These are phyloP conservation scores for Microcos paniculata DNA, from an alignment of 345 rosid genomes.

Conservation along the genomic window DNA sequence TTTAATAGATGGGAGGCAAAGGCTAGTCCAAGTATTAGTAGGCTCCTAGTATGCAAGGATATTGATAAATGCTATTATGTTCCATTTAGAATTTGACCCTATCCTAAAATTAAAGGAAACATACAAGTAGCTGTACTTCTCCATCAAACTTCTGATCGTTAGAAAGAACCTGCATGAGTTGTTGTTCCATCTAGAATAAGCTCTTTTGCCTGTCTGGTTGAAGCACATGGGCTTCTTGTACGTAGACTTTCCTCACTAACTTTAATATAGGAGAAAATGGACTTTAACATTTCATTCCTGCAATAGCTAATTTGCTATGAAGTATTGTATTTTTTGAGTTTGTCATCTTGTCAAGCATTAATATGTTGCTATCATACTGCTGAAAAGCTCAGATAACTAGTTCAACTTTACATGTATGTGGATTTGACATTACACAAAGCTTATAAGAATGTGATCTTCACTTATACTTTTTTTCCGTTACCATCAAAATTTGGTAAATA, in stretches of 20 bases:
- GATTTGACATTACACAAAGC: not conserved
- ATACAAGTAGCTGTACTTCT: not conserved
- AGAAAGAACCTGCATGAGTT: not conserved
- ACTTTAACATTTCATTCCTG: not conserved
- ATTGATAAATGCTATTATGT: not conserved
- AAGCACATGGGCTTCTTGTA: not conserved
- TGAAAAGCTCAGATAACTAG: not conserved
- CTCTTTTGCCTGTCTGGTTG: not conserved
- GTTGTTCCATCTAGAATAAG: not conserved
- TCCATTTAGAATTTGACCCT: not conserved
- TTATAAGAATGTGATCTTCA: not conserved
- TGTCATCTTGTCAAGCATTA: not conserved
- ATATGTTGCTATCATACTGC: not conserved
- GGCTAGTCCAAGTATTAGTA: not conserved
- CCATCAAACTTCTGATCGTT: not conserved
- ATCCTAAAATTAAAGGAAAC: not conserved
- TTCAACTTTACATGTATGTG: not conserved
- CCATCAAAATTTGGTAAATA: not conserved
- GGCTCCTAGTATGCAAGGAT: not conserved
- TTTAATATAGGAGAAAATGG: not conserved
- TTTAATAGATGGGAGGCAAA: not conserved
- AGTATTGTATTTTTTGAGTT: not conserved
- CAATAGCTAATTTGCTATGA: not conserved
- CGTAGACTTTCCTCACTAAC: not conserved
- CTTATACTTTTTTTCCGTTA: not conserved